Conservation (phyloP, 2,329 filamentous ascomycete species). For the Ophiostoma populinum region DNA sequence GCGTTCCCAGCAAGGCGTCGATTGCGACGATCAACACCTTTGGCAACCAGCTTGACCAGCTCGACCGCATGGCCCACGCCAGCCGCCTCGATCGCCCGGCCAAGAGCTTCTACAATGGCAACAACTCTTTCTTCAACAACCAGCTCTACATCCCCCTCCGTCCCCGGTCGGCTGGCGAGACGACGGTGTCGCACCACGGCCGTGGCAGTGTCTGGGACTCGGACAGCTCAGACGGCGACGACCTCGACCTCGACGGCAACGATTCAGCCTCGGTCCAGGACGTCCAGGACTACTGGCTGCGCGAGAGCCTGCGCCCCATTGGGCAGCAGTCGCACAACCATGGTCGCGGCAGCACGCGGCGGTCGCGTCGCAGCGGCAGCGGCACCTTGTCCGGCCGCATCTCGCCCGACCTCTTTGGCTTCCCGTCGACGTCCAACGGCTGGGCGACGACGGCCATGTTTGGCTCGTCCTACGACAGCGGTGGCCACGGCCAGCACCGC, state of each 20-base stretch:
- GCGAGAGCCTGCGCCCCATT: conserved; percentile 29
- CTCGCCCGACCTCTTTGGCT: conserved; percentile 38
- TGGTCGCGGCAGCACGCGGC: not conserved
- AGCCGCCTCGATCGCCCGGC: too few relatives aligned
- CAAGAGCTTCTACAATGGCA: not conserved
- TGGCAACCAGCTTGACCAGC: conserved; percentile 15
- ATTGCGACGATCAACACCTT: conserved; percentile 18
- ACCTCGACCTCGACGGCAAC: conserved; percentile 21
- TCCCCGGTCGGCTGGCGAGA: conserved; percentile 30
- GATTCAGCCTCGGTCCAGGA: conserved; percentile 32
- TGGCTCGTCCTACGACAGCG: conserved; percentile 20
- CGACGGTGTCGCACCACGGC: conserved; percentile 21
- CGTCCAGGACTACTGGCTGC: conserved; percentile 40
- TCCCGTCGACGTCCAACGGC: conserved; percentile 22
- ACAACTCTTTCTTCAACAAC: conserved; percentile 15
- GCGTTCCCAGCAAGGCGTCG: conserved; percentile 5
- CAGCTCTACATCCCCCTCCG: conserved; percentile 20
- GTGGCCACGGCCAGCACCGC: conserved; percentile 14
- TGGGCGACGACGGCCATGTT: conserved; percentile 34
- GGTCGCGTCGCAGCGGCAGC: not conserved
- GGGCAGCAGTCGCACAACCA: conserved; percentile 11
- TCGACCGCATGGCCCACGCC: conserved; percentile 9
- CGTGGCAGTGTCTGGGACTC: conserved; percentile 22
- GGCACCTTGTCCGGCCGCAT: conserved; percentile 11
- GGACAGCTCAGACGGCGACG: conserved; percentile 20